Conservation (phyloP, 1,139 yeast genomes). For the Diutina sp. region DNA sequence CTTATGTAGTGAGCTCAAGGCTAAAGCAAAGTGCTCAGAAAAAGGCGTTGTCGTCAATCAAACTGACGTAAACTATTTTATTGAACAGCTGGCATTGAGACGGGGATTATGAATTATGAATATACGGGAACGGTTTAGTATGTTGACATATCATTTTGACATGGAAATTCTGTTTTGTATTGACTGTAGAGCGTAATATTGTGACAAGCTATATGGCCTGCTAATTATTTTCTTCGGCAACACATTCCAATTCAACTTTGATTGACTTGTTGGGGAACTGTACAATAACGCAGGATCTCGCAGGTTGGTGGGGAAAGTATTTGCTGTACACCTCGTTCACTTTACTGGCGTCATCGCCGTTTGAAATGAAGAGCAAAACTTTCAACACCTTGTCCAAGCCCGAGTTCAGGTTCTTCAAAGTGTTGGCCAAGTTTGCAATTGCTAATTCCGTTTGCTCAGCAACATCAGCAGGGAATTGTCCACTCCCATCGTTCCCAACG, state of each 20-base stretch:
- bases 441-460: not conserved
- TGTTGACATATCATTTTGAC: too few species aligned
- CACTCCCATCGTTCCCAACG: not conserved
- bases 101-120: not conserved
- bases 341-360: not conserved
- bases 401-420: not conserved
- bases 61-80: conserved; percentile 57
- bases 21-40: conserved; percentile 94
- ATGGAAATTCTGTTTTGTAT: too few species aligned
- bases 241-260: conserved; percentile 30
- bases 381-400: not conserved
- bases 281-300: not conserved
- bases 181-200: not conserved
- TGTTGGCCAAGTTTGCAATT: not conserved
- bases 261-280: conserved; percentile 25
- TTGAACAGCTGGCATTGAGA: conserved; percentile 15
- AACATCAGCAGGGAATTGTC: not conserved
- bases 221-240: conserved; percentile 12
- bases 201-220: not conserved
- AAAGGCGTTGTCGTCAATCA: conserved; percentile 78
- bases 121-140: not conserved
- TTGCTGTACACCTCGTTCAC: not conserved
- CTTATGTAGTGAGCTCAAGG: conserved; percentile 73
- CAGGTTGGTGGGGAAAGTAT: conserved; percentile 2
- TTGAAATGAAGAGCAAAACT: conserved; percentile 1